Conservation (phyloP, 345 rosid genomes). For the Lumnitzera littorea region DNA sequence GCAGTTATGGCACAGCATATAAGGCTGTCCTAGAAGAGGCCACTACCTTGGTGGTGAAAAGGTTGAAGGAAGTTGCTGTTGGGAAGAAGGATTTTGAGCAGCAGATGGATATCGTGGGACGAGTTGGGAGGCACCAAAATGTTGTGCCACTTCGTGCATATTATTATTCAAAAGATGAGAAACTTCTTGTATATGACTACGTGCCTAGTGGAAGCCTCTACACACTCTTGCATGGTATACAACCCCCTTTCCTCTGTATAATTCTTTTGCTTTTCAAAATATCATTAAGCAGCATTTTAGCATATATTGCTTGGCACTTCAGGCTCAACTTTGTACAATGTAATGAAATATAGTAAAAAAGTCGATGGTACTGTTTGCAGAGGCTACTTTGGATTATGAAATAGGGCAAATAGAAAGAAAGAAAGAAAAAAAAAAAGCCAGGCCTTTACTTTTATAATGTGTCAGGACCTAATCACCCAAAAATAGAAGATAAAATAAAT, state of each 20-base stretch:
- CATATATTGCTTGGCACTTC: no score
- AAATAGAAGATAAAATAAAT: no score
- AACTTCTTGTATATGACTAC: conserved; percentile 73
- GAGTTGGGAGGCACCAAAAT: conserved; percentile 57
- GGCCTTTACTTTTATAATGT: no score
- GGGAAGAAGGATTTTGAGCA: conserved; percentile 87
- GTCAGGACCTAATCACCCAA: no score
- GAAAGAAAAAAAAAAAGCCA: no score
- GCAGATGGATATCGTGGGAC: conserved; percentile 80
- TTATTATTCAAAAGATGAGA: conserved; percentile 90
- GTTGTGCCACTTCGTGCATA: conserved; percentile 75
- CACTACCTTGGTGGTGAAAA: conserved; percentile 74
- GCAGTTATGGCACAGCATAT: conserved; percentile 77
- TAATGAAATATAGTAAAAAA: no score
- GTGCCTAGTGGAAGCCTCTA: conserved; percentile 49
- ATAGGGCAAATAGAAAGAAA: no score
- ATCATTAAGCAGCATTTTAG: not conserved
- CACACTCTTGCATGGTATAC: conserved; percentile 68
- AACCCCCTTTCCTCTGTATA: not conserved
- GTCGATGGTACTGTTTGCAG: no score
- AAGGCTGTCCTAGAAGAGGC: conserved; percentile 84
- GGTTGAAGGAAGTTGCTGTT: conserved; percentile 70
- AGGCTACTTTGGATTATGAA: no score
- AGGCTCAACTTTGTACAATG: no score
- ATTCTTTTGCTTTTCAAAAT: not conserved